Conservation (phyloP, 1,284 basidiomycete genomes). For the Puccinia hordei region DNA sequence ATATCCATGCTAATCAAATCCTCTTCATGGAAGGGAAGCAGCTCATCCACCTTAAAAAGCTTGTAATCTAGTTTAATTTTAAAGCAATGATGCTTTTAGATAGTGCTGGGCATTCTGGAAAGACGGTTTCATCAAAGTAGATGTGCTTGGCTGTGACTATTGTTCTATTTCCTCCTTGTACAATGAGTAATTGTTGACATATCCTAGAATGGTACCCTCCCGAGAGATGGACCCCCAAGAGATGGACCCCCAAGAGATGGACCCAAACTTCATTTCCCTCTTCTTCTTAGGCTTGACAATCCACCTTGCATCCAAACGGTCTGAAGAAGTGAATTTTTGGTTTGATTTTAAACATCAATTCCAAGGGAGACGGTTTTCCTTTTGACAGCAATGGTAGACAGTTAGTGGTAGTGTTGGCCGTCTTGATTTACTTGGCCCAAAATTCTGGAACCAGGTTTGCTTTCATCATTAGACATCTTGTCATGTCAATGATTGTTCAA, state of each 20-base stretch:
- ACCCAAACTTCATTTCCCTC: background rate
- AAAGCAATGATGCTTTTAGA: no score
- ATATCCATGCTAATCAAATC: no score
- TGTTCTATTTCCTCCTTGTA: background rate
- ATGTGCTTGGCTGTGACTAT: background rate
- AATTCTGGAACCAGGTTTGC: no score
- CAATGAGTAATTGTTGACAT: background rate
- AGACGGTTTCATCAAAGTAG: background rate
- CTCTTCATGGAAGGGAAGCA: no score
- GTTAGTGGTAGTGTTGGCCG: background rate
- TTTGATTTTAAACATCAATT: background rate
- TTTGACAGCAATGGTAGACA: background rate
- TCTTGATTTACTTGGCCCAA: background rate
- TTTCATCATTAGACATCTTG: background rate
- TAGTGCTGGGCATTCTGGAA: background rate
- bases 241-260: background rate
- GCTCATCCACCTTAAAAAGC: no score
- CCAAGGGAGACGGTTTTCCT: background rate
- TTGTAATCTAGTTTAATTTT: no score
- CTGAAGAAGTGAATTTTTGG: background rate
- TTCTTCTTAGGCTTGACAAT: background rate
- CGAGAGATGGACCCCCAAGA: background rate
- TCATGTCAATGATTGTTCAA: conserved; percentile 1
- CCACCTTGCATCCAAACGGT: background rate
- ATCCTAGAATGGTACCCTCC: background rate